A percentile compares a stretch with the other conserved stretches of the same genome.
phyloP scores from a whole-genome alignment of 2,329 filamentous ascomycete genomes.

The Phialocephala subalpina region DNA sequence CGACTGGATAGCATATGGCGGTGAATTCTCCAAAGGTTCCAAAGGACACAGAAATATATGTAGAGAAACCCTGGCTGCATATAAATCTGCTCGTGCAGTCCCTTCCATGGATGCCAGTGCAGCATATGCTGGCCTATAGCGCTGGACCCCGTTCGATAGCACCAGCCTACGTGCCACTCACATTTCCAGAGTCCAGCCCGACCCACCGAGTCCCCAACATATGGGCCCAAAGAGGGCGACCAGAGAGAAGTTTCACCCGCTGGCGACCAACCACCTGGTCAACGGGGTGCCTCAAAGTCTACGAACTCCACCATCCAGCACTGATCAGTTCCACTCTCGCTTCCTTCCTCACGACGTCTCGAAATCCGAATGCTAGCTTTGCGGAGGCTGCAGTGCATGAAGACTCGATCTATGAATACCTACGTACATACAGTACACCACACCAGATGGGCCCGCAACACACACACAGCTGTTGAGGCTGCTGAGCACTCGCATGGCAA shows the following conservation, averaged over 20 bases:
- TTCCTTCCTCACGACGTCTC: too few species aligned
- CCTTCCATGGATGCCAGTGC: not conserved
- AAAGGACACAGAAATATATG: slow-evolving; percentile 8
- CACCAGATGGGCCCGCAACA: not conserved
- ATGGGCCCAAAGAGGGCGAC: not conserved
- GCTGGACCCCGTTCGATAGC: not conserved
- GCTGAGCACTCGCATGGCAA: not conserved
- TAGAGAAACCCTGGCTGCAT: slow-evolving; percentile 5
- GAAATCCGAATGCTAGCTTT: too few species aligned
- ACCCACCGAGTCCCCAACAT: not conserved
- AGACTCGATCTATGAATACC: too few species aligned
- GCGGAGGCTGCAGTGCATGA: too few species aligned
- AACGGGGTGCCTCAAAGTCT: not conserved
- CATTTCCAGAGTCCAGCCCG: not conserved
- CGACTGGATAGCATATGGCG: slow-evolving; percentile 10
- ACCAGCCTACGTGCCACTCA: too few species aligned
- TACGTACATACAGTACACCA: too few species aligned
- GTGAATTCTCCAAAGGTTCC: not conserved
- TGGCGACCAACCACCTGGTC: slow-evolving; percentile 14
- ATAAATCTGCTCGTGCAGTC: too few species aligned
- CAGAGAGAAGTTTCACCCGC: slow-evolving; percentile 17
- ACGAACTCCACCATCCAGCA: too few species aligned
- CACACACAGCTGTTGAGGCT: not conserved
- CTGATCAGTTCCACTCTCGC: too few species aligned
- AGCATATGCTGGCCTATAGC: not conserved